phyloP scores from a whole-genome alignment of 805 yeast species.

The Saccharomycopsis selenospora region DNA sequence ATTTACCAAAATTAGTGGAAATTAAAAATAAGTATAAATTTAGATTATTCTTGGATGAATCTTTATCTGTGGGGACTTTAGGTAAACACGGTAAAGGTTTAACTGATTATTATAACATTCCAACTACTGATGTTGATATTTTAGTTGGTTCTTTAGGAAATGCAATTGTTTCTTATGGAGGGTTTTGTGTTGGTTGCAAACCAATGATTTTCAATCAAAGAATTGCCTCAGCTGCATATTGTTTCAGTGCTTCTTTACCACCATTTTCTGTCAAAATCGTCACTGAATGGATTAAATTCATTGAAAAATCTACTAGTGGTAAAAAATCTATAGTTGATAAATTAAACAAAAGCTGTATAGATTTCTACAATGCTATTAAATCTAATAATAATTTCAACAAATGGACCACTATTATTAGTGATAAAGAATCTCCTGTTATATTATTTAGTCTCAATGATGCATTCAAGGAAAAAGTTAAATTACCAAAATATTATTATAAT shows the following conservation, averaged over 20 bases:
- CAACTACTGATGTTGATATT: slow-evolving; percentile 61
- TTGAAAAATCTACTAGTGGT: slow-evolving; percentile 32
- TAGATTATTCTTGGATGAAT: slow-evolving; percentile 82
- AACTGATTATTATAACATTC: slow-evolving; percentile 62
- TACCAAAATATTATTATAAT: slow-evolving; percentile 35
- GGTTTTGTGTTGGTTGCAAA: slow-evolving; percentile 80
- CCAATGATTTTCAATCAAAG: slow-evolving; percentile 90
- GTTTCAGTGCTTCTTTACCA: slow-evolving; percentile 91
- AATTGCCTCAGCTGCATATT: slow-evolving; percentile 81
- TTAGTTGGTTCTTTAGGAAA: slow-evolving; percentile 82
- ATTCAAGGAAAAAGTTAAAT: slow-evolving; percentile 35
- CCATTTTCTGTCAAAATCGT: slow-evolving; percentile 75
- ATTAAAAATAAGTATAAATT: slow-evolving; percentile 78
- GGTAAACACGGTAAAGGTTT: slow-evolving; percentile 85
- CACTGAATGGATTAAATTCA: slow-evolving; percentile 44
- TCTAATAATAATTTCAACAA: slow-evolving; percentile 32
- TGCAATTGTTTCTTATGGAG: slow-evolving; percentile 82
- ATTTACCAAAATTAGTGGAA: slow-evolving; percentile 58
- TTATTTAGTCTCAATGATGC: slow-evolving; percentile 53
- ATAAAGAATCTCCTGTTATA: slow-evolving; percentile 55
- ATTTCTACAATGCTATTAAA: slow-evolving; percentile 36
- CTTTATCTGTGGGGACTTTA: slow-evolving; percentile 76
- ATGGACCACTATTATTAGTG: slow-evolving; percentile 47
- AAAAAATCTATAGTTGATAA: slow-evolving; percentile 29
- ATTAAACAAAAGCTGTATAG: slow-evolving; percentile 35